Evolutionary conservation across 768 basidiomycete species (phyloP), one percentile per base, ranked within the genome.

Genomic region (Leccinum truebloodii): DNA sequence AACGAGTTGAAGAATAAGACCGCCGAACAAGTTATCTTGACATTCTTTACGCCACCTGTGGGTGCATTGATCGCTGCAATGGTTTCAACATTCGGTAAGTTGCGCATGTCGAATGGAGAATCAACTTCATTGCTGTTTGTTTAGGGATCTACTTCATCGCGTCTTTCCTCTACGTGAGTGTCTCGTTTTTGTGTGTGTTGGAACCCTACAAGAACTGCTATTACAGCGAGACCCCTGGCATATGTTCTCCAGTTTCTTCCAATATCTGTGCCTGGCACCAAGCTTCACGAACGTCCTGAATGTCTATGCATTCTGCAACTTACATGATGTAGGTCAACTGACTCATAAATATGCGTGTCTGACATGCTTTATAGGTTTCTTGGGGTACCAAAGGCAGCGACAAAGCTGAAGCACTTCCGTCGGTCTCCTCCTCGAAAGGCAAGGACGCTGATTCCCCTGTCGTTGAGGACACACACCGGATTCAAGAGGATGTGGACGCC

Each of bases 341-440:
- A 49, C 51, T 53, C 18, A 50, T 41, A n/a, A 39, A 1, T 16
- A 14, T 5, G 12, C 26, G 41, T n/a, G 6, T 41, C 37, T 51
- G 52, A 55, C 30, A 63, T 22, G 46, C 37, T 57, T 56, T 63
- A 41, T 61, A 89, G 85, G 89, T 93, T 20, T 92, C 89, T 14
- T 95, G 95, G 94, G 94, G 94, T 76, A 96, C 94, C 10, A 95
- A 95, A 77, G 94, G 93, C 53, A 90, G 88, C 58, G 96, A 98
- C 77, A 95, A 95, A 74, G 95, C 89, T 3, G 95, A 97, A 68
- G 88, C 88, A 4, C 79, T 98, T 9, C 95, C 95, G 2, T 91
- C 94, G 0, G 85, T 96, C 18, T 90, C 89, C 1, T 94, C 95
- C 8, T 88, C 86, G 63, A 95, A 95, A 73, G 76, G 80, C 48